Evolutionary conservation across 2,329 filamentous ascomycete species (phyloP), one percentile per base, ranked within the genome.

Genomic region (Trichophyton equinum): DNA sequence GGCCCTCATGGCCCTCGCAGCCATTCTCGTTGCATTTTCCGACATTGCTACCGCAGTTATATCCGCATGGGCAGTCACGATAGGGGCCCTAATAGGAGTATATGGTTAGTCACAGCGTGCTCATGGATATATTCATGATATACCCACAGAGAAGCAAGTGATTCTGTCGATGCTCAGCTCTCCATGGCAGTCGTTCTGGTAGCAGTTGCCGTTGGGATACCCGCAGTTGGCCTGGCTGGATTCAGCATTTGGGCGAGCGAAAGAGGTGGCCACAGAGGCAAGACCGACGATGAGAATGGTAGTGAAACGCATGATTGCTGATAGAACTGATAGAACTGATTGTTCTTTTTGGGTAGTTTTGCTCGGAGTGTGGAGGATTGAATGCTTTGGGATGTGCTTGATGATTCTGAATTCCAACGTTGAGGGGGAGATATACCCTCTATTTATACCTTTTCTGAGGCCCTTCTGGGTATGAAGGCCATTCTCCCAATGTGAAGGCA

Each of bases 161-260:
- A 62, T 62, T 33, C 38, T 62, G 27, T 62, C 20, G 9, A 3
- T 8, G 27, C 61, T 62, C 36, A 62, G 38, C 46, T 62, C 58
- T 46, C 61, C 61, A n/a, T 62, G 53, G 56, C 61, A 62, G 56
- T 59, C 30, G 33, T 62, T 62, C 4, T 62, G 59, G 9, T 62
- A 62, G 55, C 61, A 62, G 56, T 62, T 62, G n/a, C 61, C 61
- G 33, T 60, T 62, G n/a, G 59, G 58, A 18, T 56, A 61, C n/a
- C 61, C 61, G 59, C 61, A 62, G 46, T 27, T 27, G 22, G 44
- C 44, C 3, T 27, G 4, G 18, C 49, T 42, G 18, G 42, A n/a
- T 1, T 60, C 49, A 1, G 49, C 46, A 27, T 58, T 59, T 6
- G 61, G 61, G 27, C 44, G 11, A 33, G 61, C 58, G 11, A 46